These are phyloP conservation scores for Coemansia sp. DNA, from an alignment of 192 early-diverging fungal genomes.

Conservation along the genomic window DNA sequence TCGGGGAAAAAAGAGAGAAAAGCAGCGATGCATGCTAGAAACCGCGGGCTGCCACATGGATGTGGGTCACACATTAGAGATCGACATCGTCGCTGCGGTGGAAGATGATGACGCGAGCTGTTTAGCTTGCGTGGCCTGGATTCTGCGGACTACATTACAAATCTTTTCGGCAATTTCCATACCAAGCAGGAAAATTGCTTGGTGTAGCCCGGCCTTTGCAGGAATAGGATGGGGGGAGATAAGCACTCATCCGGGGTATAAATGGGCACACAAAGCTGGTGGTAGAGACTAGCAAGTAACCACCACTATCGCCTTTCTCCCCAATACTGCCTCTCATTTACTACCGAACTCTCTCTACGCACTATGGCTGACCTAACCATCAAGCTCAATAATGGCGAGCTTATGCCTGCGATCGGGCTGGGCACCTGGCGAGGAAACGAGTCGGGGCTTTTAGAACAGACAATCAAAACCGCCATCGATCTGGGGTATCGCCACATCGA, in stretches of 20 bases:
- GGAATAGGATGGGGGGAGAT: neutral
- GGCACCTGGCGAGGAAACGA: slow-evolving; percentile 64
- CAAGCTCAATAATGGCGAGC: slow-evolving; percentile 63
- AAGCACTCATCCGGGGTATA: neutral
- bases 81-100: neutral
- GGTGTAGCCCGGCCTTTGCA: neutral
- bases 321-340: neutral
- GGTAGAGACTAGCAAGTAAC: neutral
- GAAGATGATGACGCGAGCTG: neutral
- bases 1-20: neutral
- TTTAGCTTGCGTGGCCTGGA: neutral
- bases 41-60: neutral
- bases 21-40: neutral
- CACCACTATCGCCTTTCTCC: neutral
- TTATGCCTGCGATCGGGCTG: slow-evolving; percentile 63
- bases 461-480: slow-evolving; percentile 63
- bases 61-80: neutral
- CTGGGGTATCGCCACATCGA: slow-evolving; percentile 75
- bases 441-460: slow-evolving; percentile 54
- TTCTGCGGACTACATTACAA: neutral
- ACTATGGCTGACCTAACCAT: slow-evolving; percentile 34
- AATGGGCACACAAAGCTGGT: neutral
- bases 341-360: neutral
- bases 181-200: neutral
- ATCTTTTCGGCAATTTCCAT: neutral